Evolutionary conservation across 768 basidiomycete species (phyloP).

Genomic region (Mycena leptocephala): DNA sequence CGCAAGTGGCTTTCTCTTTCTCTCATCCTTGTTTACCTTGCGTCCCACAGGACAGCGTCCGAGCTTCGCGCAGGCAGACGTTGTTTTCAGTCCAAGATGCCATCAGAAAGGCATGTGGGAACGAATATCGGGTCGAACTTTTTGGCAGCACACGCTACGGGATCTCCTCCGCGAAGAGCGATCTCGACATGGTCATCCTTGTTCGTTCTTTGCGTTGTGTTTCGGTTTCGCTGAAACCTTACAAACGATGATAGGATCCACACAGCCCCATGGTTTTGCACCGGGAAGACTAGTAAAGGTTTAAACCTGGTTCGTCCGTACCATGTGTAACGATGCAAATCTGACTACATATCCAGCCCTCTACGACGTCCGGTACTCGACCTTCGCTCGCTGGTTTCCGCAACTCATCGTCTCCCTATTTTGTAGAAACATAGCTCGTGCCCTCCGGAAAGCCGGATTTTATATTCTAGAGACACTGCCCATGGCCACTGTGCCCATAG

Average conservation of each 20-base stretch:
- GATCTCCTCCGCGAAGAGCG: conserved; percentile 34
- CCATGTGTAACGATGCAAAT: background rate
- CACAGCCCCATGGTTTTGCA: conserved; percentile 30
- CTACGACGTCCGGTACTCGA: conserved; percentile 46
- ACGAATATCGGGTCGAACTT: conserved; percentile 28
- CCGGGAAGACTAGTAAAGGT: too few relatives aligned
- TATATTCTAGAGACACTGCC: conserved; percentile 46
- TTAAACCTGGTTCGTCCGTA: too few relatives aligned
- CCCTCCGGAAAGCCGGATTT: conserved; percentile 54
- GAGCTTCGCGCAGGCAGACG: background rate
- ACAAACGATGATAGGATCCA: conserved; percentile 41
- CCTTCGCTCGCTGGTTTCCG: background rate
- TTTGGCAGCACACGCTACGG: conserved; percentile 42
- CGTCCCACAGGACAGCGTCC: background rate
- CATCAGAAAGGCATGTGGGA: conserved; percentile 28
- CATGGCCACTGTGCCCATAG: conserved; percentile 60
- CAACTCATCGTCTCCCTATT: background rate
- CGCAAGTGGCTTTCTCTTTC: background rate
- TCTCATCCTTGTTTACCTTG: background rate
- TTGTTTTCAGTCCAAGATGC: conserved; percentile 15
- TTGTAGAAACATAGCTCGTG: conserved; percentile 49
- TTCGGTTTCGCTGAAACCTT: background rate
- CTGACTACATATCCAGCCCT: conserved; percentile 45
- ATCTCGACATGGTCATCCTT: conserved; percentile 52
- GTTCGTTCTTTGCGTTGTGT: conserved; percentile 49